A percentile compares a stretch with the other conserved stretches of the same genome.
These are phyloP conservation scores for Cynara cardunculus DNA, from an alignment of 129 eudicot genomes.

Conservation along the genomic window DNA sequence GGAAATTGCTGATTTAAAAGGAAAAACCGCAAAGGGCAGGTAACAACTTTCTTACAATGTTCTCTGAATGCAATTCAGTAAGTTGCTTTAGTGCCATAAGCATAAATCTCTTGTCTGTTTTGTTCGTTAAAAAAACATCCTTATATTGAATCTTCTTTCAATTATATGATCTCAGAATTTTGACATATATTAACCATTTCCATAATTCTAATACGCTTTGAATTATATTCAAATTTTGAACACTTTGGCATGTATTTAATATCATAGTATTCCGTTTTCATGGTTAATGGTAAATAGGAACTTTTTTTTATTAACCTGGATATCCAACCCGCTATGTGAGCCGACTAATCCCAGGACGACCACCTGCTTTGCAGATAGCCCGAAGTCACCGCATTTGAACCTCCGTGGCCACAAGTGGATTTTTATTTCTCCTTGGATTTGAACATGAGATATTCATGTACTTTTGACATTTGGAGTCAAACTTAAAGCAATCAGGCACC, in stretches of 20 bases:
- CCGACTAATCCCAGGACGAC: too few species aligned
- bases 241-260: neutral
- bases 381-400: too few species aligned
- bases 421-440: too few species aligned
- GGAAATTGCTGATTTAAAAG: constrained; percentile 12
- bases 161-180: neutral
- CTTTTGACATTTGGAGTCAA: too few species aligned
- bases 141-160: neutral
- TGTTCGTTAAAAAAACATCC: neutral
- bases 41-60: neutral
- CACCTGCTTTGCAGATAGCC: too few species aligned
- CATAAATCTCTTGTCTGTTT: neutral
- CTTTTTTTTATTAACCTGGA: too few species aligned
- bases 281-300: neutral
- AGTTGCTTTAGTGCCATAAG: neutral
- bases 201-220: neutral
- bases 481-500: too few species aligned
- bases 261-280: neutral
- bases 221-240: neutral
- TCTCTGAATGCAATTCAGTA: neutral
- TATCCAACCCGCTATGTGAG: too few species aligned
- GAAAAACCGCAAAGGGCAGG: neutral
- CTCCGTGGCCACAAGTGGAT: too few species aligned
- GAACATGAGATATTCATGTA: too few species aligned
- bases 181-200: too few species aligned